Evolutionary conservation across 2,329 filamentous ascomycete species (phyloP).

Genomic region (Aspergillus sclerotialis): DNA sequence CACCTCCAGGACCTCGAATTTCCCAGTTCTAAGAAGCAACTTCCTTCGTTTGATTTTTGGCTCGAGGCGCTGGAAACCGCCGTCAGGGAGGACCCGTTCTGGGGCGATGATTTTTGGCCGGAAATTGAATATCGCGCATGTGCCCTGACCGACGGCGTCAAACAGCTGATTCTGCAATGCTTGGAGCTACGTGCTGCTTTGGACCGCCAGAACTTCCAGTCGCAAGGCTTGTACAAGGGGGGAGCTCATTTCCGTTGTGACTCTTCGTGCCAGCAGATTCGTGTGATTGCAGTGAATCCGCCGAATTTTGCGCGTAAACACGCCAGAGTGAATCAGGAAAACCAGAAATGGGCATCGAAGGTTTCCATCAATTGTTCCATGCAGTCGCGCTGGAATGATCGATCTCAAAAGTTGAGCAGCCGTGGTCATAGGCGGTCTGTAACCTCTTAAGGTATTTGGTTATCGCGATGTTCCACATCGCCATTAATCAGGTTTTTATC

Average conservation of each 20-base stretch:
- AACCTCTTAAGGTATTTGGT: no score
- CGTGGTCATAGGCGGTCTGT: conserved; percentile 14
- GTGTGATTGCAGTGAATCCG: conserved; percentile 17
- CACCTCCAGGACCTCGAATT: conserved; percentile 21
- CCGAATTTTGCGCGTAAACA: conserved; percentile 27
- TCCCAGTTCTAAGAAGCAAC: conserved; percentile 9
- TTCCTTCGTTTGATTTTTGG: conserved; percentile 33
- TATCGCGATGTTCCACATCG: no score
- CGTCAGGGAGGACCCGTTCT: conserved; percentile 37
- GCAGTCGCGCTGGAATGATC: conserved; percentile 11
- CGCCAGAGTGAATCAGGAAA: conserved; percentile 25
- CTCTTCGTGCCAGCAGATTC: conserved; percentile 13
- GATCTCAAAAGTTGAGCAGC: conserved; percentile 8
- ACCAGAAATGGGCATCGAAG: conserved; percentile 19
- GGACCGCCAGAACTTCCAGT: conserved; percentile 14
- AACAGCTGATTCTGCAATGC: conserved; percentile 34
- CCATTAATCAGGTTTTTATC: no score
- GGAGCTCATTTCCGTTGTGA: conserved; percentile 12
- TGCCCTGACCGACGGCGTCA: conserved; percentile 30
- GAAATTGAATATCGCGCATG: conserved; percentile 35
- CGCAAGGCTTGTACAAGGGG: conserved; percentile 12
- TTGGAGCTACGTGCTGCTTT: conserved; percentile 25
- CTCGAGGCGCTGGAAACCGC: conserved; percentile 30
- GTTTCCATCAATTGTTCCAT: conserved; percentile 12
- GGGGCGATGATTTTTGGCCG: conserved; percentile 36